Evolutionary conservation across 1,139 yeast species (phyloP).

Genomic region (Lodderomyces pseudojiufengensis): DNA sequence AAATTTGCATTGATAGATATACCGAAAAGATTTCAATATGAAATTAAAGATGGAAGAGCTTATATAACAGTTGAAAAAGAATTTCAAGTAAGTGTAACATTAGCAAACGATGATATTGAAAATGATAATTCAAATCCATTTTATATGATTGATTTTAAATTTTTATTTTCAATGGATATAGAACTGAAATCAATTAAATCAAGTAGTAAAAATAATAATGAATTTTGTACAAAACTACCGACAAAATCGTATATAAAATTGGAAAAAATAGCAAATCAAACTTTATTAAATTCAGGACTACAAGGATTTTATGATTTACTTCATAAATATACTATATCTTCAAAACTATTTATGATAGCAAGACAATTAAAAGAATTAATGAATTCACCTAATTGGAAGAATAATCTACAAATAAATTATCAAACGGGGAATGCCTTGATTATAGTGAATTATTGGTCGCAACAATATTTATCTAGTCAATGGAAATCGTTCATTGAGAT

Average conservation of each 20-base stretch:
- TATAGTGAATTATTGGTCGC: constrained; percentile 68
- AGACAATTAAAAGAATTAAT: constrained; percentile 55
- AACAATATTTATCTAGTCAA: constrained; percentile 33
- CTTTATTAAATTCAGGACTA: constrained; percentile 51
- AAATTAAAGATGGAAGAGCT: constrained; percentile 72
- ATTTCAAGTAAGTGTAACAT: constrained; percentile 34
- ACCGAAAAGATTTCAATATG: constrained; percentile 63
- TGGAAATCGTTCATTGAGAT: constrained; percentile 58
- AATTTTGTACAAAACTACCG: constrained; percentile 32
- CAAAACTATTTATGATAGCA: constrained; percentile 68
- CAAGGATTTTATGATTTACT: constrained; percentile 62
- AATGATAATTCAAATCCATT: constrained; percentile 53
- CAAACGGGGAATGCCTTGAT: constrained; percentile 61
- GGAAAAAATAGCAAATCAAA: constrained; percentile 56
- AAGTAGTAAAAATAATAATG: constrained; percentile 16
- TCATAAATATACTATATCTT: constrained; percentile 67
- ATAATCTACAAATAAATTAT: constrained; percentile 63
- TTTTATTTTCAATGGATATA: constrained; percentile 49
- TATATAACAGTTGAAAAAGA: constrained; percentile 62
- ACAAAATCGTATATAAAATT: constrained; percentile 39
- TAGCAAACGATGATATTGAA: constrained; percentile 35
- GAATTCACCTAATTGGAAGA: constrained; percentile 59
- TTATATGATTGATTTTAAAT: constrained; percentile 71
- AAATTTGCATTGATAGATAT: constrained; percentile 67
- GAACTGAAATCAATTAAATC: constrained; percentile 33